phyloP scores from a whole-genome alignment of 2,329 filamentous ascomycete genomes.

The Lizonia empirigonia region DNA sequence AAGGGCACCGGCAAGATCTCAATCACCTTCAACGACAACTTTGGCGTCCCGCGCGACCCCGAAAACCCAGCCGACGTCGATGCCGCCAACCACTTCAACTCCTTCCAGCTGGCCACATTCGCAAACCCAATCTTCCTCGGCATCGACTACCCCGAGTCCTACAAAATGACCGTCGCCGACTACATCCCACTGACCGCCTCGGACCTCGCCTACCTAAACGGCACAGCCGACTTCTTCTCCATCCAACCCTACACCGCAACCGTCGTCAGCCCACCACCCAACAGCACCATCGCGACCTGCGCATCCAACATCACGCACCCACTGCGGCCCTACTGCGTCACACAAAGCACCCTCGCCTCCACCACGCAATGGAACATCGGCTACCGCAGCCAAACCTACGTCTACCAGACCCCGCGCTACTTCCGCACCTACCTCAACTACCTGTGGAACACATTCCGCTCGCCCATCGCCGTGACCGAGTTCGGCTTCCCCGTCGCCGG shows the following conservation, averaged over 20 bases:
- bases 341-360: conserved; percentile 52
- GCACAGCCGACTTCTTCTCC: conserved; percentile 61
- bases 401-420: conserved; percentile 65
- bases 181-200: conserved; percentile 55
- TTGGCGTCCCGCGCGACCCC: conserved; percentile 45
- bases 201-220: conserved; percentile 51
- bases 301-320: conserved; percentile 53
- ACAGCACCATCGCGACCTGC: conserved; percentile 55
- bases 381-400: conserved; percentile 60
- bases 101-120: conserved; percentile 54
- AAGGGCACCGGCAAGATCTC: conserved; percentile 58
- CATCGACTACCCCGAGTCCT: conserved; percentile 56
- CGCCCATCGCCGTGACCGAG: conserved; percentile 58
- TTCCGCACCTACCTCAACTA: conserved; percentile 63
- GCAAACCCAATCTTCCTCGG: conserved; percentile 61
- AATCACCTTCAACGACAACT: conserved; percentile 55
- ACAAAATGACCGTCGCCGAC: conserved; percentile 42
- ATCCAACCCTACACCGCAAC: conserved; percentile 65
- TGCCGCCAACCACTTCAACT: conserved; percentile 54
- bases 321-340: conserved; percentile 60
- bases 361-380: conserved; percentile 64
- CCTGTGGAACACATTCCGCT: conserved; percentile 63
- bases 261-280: conserved; percentile 56
- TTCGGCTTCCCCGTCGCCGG: conserved; percentile 63
- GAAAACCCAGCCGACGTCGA: conserved; percentile 52